Base-by-base conservation (phyloP, 1,139 yeast genomes). In the Cylindricascospora bacillispora region DNA sequence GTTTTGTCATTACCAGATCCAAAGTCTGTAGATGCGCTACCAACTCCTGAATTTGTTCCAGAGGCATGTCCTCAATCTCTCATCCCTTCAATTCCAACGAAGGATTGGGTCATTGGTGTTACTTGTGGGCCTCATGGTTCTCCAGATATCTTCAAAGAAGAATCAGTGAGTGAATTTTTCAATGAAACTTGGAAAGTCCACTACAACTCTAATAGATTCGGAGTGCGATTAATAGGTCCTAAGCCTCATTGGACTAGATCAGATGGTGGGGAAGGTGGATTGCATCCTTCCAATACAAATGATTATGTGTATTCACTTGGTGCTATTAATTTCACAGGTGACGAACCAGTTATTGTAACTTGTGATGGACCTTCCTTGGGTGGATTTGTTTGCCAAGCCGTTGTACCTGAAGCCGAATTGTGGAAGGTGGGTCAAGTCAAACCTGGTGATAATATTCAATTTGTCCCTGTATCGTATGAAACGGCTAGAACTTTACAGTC, bases 251-350 rank as follows among this genome's bases (percentile, higher is more conserved):
- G 97, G 97, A 95, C 95, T 6, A 73, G 97, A 60, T 56, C 67
- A n/a, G 94, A 85, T 56, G 98, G 97, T 59, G 98, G 97, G 34
- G 95, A 85, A 52, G 97, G 93, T 37, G 98, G 98, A 35, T 64
- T 86, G 51, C 98, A 89, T 61, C 98, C 98, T 32, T 85, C 95
- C 12, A 89, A 89, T 58, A 89, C 95, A 28, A 97, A 86, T 53
- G 98, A 89, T 61, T 89, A 89, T 52, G 97, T 86, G 31, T 89
- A 89, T 56, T 82, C 97, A 1, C 63, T 86, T 37, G 97, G 98
- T 47, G 97, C 97, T 22, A 77, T 89, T 55, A 89, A 89, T 57
- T 89, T 89, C 52, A 86, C 97, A 18, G 98, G 98, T 57, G 97
- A 89, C 57, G 97, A 86, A 56, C 97, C 97, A 3, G 98, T 89